Percentiles rank a stretch among this genome's conserved stretches.
phyloP scores from a whole-genome alignment of 2,329 filamentous ascomycete species.

The Fusarium paranaense region DNA sequence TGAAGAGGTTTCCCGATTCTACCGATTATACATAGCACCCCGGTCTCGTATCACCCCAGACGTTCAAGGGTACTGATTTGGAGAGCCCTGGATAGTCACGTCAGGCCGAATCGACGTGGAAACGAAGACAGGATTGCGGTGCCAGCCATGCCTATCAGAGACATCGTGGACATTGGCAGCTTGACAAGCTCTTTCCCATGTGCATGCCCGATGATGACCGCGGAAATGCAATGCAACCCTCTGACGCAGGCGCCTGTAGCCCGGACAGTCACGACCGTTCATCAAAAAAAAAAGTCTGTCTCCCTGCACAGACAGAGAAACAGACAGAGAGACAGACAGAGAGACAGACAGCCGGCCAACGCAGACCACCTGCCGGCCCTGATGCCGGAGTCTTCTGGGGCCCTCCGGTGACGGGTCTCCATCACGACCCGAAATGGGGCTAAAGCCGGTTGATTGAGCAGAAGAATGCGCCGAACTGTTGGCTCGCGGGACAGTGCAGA shows the following conservation, averaged over 20 bases:
- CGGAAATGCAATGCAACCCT: slow-evolving; percentile 33
- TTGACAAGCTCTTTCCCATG: slow-evolving; percentile 2
- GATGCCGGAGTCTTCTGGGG: not conserved
- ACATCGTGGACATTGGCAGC: slow-evolving; percentile 1
- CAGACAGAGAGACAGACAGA: not conserved
- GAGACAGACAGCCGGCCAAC: not conserved
- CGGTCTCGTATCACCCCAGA: not conserved
- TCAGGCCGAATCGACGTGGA: slow-evolving; percentile 1
- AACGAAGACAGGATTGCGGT: slow-evolving; percentile 2
- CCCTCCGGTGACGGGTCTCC: not conserved
- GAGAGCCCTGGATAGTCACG: slow-evolving; percentile 17
- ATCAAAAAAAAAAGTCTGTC: not conserved
- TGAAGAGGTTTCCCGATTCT: slow-evolving; percentile 3
- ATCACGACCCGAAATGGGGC: slow-evolving; percentile 17
- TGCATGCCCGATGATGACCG: slow-evolving; percentile 8
- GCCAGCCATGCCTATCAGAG: slow-evolving; percentile 1
- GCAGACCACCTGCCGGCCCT: not conserved
- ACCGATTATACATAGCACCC: not conserved
- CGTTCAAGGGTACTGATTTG: slow-evolving; percentile 9
- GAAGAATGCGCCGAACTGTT: slow-evolving; percentile 4
- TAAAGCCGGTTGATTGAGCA: slow-evolving; percentile 11
- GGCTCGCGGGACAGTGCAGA: slow-evolving; percentile 15
- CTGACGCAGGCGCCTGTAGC: slow-evolving; percentile 14
- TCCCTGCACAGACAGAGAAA: not conserved
- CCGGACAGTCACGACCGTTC: not conserved